Base-by-base conservation (phyloP, 768 basidiomycete genomes). In the Amanita polypyramis region DNA sequence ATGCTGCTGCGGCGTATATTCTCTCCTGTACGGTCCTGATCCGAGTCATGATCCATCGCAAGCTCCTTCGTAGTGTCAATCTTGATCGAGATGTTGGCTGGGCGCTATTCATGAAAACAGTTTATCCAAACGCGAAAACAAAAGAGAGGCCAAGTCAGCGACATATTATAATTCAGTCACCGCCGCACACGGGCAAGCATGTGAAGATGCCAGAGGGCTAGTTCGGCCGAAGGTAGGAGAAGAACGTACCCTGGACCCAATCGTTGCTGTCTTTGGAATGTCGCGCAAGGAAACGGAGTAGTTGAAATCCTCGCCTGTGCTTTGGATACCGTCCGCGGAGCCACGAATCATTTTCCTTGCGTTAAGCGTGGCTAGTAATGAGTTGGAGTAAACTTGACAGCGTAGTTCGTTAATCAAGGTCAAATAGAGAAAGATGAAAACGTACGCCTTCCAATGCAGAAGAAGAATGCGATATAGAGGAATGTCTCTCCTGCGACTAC, bases 391-490 rank as follows among this genome's bases (percentile, higher is more conserved):
- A 4, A 80, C 77, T 79, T 34, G 10, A 14, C 2, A 32, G 9
- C 32, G 17, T 25, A 46, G 34, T 2, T 9, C n/a, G 33, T 41
- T 6, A 38, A 35, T 50, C 30, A 36, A 46, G 32, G 15, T 47
- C 20, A 52, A 45, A 8, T 25, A 2, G 4, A 17, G 23, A 14
- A 11, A 30, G 32, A 34, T 17, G 17, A 25, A 27, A 29, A 44
- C 78, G 56, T 57, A 81, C 79, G 58, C 45, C 78, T 68, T 17
- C 79, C 77, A 33, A 79, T 70, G 56, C 70, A 74, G 52, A 78
- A 80, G 58, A 74, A 82, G 60, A 80, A 82, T 1, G 68, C 60
- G 39, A 79, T 74, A 51, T 80, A 82, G 45, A 78, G 58, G 62
- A 77, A 76, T 0, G 76, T 73, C 2, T 66, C 32, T 0, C 70